A percentile compares a stretch with the other conserved stretches of the same genome.
phyloP scores from a whole-genome alignment of 768 basidiomycete genomes.

The Cubamyces sp. region DNA sequence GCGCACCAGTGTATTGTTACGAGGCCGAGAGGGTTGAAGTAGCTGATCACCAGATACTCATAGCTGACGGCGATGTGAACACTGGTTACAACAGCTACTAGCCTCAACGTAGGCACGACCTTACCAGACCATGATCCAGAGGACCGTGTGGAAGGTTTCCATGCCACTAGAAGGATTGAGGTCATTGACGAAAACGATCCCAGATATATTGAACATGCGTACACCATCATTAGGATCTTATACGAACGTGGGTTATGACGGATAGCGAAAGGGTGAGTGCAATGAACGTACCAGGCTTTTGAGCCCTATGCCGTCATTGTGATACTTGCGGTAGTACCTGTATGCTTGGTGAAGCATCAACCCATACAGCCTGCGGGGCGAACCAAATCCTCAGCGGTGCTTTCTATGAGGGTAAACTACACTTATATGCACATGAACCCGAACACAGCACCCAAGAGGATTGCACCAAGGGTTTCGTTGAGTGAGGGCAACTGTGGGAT shows the following conservation, averaged over 20 bases:
- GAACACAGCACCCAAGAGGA: not conserved
- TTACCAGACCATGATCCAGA: slow-evolving; percentile 4
- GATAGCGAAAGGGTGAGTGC: no score
- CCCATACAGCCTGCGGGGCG: not conserved
- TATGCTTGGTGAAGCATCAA: slow-evolving; percentile 3
- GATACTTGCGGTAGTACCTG: not conserved
- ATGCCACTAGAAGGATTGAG: not conserved
- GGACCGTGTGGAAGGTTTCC: not conserved
- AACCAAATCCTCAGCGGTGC: not conserved
- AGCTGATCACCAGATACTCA: not conserved
- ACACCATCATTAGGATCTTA: not conserved
- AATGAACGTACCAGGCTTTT: slow-evolving; percentile 1
- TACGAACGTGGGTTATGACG: not conserved
- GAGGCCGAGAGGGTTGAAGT: slow-evolving; percentile 1
- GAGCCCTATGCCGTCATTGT: not conserved
- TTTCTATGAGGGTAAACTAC: not conserved
- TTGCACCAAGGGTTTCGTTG: not conserved
- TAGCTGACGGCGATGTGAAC: not conserved
- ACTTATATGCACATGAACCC: not conserved
- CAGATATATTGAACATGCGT: not conserved
- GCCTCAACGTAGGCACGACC: not conserved
- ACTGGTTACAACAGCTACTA: not conserved
- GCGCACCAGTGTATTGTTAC: not conserved
- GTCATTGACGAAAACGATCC: not conserved
- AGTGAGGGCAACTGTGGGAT: not conserved